Percentiles rank a stretch among this genome's conserved stretches.
These are phyloP conservation scores for Kuraishia molischiana DNA, from an alignment of 805 yeast genomes.

Conservation along the genomic window DNA sequence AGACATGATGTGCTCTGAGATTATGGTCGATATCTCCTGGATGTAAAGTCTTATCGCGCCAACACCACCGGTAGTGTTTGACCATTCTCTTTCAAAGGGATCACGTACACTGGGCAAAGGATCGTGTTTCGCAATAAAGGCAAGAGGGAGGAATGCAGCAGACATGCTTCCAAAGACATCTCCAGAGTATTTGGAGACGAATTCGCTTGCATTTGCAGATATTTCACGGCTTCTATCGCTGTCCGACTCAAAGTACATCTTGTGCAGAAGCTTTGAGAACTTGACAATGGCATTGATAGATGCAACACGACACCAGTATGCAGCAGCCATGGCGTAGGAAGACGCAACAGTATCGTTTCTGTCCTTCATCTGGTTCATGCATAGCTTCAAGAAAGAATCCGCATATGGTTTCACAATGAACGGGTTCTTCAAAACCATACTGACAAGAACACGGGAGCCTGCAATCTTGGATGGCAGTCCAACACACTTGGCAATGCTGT, in stretches of 20 bases:
- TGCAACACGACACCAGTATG: constrained; percentile 63
- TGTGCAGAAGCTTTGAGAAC: constrained; percentile 40
- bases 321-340: constrained; percentile 74
- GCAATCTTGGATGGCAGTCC: constrained; percentile 91
- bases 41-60: constrained; percentile 63
- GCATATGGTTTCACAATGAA: constrained; percentile 39
- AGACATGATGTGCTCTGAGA: constrained; percentile 40
- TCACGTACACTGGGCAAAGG: constrained; percentile 31
- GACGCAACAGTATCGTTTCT: constrained; percentile 63
- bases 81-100: constrained; percentile 61
- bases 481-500: constrained; percentile 57
- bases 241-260: constrained; percentile 49
- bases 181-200: constrained; percentile 58
- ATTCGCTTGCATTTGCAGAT: constrained; percentile 53
- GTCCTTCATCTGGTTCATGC: constrained; percentile 53
- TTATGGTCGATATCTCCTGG: constrained; percentile 51
- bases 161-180: constrained; percentile 57
- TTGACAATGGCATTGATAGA: constrained; percentile 38
- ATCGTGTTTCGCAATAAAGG: constrained; percentile 73
- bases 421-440: constrained; percentile 47
- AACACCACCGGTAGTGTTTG: constrained; percentile 59
- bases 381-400: constrained; percentile 49
- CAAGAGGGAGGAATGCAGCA: constrained; percentile 62
- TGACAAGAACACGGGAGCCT: constrained; percentile 64
- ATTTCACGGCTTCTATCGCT: constrained; percentile 37